Conservation (phyloP, 2,329 filamentous ascomycete species). For the Dactylellina leptospora region DNA sequence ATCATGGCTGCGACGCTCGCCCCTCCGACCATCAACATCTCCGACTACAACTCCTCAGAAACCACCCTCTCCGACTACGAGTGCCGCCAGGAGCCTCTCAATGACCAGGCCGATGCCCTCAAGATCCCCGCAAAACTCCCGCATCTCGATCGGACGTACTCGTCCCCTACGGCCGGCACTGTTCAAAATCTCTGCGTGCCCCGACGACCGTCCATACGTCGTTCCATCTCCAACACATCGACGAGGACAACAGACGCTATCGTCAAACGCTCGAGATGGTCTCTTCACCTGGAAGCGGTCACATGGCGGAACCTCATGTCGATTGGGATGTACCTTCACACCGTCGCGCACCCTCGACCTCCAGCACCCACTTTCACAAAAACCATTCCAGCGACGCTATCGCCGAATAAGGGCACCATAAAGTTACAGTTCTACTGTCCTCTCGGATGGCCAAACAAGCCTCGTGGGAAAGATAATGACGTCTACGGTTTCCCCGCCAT, state of each 20-base stretch:
- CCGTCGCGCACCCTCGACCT: slow-evolving; percentile 69
- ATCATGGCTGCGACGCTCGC: slow-evolving; percentile 18
- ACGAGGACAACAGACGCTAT: slow-evolving; percentile 37
- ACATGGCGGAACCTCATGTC: slow-evolving; percentile 75
- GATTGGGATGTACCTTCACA: slow-evolving; percentile 75
- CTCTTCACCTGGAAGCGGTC: slow-evolving; percentile 70
- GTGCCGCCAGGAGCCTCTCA: background rate
- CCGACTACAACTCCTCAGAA: slow-evolving; percentile 27
- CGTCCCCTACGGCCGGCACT: slow-evolving; percentile 25
- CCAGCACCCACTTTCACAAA: slow-evolving; percentile 70
- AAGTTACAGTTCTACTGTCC: slow-evolving; percentile 71
- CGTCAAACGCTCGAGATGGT: slow-evolving; percentile 64
- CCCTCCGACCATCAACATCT: slow-evolving; percentile 39
- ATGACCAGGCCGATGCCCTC: slow-evolving; percentile 24
- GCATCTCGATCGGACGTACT: slow-evolving; percentile 18
- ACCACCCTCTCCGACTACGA: slow-evolving; percentile 38
- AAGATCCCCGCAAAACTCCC: slow-evolving; percentile 9
- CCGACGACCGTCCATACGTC: slow-evolving; percentile 41
- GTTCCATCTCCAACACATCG: slow-evolving; percentile 48
- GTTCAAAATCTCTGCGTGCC: slow-evolving; percentile 39
- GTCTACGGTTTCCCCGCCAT: slow-evolving; percentile 64
- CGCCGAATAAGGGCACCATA: slow-evolving; percentile 63
- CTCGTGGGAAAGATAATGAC: slow-evolving; percentile 41
- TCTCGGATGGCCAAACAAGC: slow-evolving; percentile 45
- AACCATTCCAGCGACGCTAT: slow-evolving; percentile 65